phyloP scores from a whole-genome alignment of 352 stramenopile species.

The Globisporangium viniferum region DNA sequence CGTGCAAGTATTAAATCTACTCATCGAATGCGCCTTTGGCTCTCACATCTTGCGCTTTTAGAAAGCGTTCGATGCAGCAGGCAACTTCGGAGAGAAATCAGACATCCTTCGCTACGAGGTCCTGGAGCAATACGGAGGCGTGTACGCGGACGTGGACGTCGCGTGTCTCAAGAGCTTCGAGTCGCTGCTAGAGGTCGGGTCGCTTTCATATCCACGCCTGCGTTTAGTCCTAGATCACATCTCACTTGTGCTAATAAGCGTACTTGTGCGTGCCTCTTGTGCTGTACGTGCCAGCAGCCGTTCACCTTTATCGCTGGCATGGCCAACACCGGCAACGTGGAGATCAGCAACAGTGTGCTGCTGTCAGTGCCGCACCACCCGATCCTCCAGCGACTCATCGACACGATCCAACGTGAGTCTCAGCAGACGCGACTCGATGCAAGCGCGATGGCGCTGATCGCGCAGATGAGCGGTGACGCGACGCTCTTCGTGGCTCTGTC shows the following conservation, averaged over 20 bases:
- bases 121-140: conserved; percentile 40
- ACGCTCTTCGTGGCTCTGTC: conserved; percentile 2
- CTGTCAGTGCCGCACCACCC: conserved; percentile 25
- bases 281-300: conserved; percentile 5
- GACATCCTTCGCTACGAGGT: conserved; percentile 80
- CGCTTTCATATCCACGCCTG: background rate
- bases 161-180: conserved; percentile 55
- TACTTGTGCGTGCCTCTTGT: background rate
- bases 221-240: background rate
- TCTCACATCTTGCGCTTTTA: conserved; percentile 13
- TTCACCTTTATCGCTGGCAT: conserved; percentile 55
- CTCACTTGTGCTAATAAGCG: background rate
- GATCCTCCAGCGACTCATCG: conserved; percentile 32
- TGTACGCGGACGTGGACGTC: conserved; percentile 76
- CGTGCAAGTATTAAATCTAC: background rate
- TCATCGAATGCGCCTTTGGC: background rate
- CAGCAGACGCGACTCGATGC: conserved; percentile 20
- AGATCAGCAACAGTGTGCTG: conserved; percentile 78
- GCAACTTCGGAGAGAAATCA: conserved; percentile 68
- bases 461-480: conserved; percentile 23
- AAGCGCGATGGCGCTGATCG: conserved; percentile 19
- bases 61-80: conserved; percentile 40
- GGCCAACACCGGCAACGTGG: conserved; percentile 62
- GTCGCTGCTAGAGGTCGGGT: conserved; percentile 26
- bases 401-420: conserved; percentile 20